Percentiles rank a stretch among this genome's conserved stretches.
Conservation (phyloP, 73 alveolate species). For the Paramecium pentaurelia region DNA sequence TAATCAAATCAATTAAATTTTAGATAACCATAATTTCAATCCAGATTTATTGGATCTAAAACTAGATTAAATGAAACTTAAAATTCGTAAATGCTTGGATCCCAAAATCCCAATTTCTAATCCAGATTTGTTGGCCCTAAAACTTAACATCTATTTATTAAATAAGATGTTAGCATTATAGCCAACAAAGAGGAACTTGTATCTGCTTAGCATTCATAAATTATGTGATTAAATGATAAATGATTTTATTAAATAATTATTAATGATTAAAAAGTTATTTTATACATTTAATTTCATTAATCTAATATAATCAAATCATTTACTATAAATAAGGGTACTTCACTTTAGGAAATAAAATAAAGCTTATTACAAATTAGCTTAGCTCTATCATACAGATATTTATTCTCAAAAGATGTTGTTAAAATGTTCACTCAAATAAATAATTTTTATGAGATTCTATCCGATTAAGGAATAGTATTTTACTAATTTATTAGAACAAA, state of each 20-base stretch:
- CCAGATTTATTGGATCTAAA: not conserved
- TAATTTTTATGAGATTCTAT: not conserved
- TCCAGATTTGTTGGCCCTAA: not conserved
- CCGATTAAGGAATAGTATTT: not conserved
- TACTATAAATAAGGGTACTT: not conserved
- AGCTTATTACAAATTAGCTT: conserved; percentile 22
- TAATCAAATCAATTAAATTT: not conserved
- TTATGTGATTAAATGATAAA: not conserved
- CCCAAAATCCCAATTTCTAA: not conserved
- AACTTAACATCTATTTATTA: not conserved
- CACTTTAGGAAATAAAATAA: not conserved
- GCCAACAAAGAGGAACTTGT: not conserved
- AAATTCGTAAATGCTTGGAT: not conserved
- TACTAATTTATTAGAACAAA: not conserved
- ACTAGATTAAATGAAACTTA: not conserved
- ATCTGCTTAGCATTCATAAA: not conserved
- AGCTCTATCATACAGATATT: not conserved
- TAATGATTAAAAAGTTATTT: not conserved
- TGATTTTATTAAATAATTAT: not conserved
- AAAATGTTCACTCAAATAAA: not conserved
- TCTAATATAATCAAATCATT: too few relatives aligned
- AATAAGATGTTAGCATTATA: not conserved
- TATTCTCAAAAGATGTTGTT: not conserved
- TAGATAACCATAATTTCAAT: not conserved
- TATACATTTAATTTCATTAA: not conserved